Percentiles rank a stretch among this genome's conserved stretches.
Conservation (phyloP, 805 yeast genomes). For the Metahyphopichia silvanorum region DNA sequence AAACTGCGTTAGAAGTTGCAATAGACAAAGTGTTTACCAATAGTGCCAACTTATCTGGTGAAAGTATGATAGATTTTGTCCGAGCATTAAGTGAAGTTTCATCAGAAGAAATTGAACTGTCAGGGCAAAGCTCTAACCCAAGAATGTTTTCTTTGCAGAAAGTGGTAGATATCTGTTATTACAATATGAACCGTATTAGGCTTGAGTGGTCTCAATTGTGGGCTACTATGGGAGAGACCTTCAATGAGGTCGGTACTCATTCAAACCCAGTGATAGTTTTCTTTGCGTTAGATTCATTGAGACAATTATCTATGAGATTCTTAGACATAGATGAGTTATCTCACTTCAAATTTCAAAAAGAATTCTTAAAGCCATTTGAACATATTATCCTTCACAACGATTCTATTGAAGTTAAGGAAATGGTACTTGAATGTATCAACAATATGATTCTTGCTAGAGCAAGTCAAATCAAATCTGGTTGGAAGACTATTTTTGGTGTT, state of each 20-base stretch:
- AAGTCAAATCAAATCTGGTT: slow-evolving; percentile 79
- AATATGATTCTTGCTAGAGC: slow-evolving; percentile 82
- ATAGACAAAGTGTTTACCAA: slow-evolving; percentile 87
- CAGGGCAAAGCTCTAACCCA: slow-evolving; percentile 78
- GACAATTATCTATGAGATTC: slow-evolving; percentile 90
- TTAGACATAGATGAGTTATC: slow-evolving; percentile 91
- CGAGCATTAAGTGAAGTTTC: slow-evolving; percentile 84
- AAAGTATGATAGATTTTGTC: slow-evolving; percentile 83
- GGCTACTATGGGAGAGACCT: slow-evolving; percentile 89
- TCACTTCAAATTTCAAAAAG: slow-evolving; percentile 93
- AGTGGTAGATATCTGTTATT: slow-evolving; percentile 95
- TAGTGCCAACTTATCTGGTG: slow-evolving; percentile 74
- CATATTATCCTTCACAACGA: slow-evolving; percentile 68
- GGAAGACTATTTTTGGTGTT: slow-evolving; percentile 85
- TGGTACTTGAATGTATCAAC: slow-evolving; percentile 86
- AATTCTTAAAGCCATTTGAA: slow-evolving; percentile 87
- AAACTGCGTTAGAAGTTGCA: slow-evolving; percentile 71
- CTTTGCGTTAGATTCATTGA: slow-evolving; percentile 89
- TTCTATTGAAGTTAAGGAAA: slow-evolving; percentile 70
- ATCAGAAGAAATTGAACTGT: slow-evolving; percentile 84
- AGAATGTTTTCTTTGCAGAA: slow-evolving; percentile 91
- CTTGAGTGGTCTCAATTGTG: slow-evolving; percentile 96
- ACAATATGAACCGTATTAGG: slow-evolving; percentile 94
- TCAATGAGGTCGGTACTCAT: slow-evolving; percentile 81
- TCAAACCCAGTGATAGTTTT: slow-evolving; percentile 71